Percentiles rank a stretch among this genome's conserved stretches.
phyloP scores from a whole-genome alignment of 495 filamentous ascomycete species.

The Tuber indicum region DNA sequence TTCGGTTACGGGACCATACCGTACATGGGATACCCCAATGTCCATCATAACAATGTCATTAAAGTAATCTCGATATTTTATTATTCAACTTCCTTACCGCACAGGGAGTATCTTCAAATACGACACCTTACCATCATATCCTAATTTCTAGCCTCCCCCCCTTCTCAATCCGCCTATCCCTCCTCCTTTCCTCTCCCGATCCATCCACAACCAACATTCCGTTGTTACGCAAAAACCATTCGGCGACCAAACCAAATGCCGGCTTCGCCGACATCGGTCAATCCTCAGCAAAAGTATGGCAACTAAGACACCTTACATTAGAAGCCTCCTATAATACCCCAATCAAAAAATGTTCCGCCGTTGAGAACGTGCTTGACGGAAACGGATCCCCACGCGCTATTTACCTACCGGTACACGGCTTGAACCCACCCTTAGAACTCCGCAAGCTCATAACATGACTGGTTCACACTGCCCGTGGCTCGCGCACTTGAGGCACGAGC shows the following conservation, averaged over 20 bases:
- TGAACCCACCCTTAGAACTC: not conserved
- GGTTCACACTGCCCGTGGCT: not conserved
- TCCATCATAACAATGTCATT: not conserved
- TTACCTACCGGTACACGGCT: not conserved
- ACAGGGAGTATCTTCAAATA: not conserved
- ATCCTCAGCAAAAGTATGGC: not conserved
- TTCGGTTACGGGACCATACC: not conserved
- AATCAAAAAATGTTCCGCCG: slow-evolving; percentile 4
- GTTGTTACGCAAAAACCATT: slow-evolving; percentile 1
- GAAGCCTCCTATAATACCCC: not conserved
- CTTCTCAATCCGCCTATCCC: not conserved
- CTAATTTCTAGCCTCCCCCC: not conserved
- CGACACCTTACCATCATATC: not conserved
- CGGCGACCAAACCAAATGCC: not conserved
- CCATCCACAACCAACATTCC: not conserved
- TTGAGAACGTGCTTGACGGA: slow-evolving; percentile 5
- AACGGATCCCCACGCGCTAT: not conserved
- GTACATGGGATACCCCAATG: not conserved
- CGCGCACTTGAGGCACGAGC: not conserved
- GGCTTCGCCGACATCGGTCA: slow-evolving; percentile 2
- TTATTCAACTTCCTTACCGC: not conserved
- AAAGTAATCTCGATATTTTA: not conserved
- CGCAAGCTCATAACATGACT: not conserved
- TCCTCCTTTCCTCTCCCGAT: not conserved
- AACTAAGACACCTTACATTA: not conserved